Base-by-base conservation (phyloP, 129 eudicot genomes). In the Tagetes erecta region DNA sequence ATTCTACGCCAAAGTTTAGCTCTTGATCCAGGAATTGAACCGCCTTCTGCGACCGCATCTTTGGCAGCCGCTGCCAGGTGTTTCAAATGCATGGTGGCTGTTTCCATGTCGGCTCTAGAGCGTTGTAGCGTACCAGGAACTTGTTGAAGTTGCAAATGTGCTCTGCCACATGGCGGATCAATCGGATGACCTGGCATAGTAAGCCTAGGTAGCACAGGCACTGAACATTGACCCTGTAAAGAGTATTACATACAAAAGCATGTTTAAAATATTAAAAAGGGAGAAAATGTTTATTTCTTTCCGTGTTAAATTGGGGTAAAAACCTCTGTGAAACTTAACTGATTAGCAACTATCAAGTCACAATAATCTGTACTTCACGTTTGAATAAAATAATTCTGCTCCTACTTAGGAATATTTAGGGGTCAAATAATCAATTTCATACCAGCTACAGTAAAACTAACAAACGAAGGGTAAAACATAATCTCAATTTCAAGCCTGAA, bases 161-260 rank as follows among this genome's bases (percentile, higher is more conserved):
- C 96, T 88, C 98, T 90, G 76, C 98, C 98, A 78, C 98, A 94
- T 49, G 98, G 98, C 33, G 97, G 98, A 77, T 94, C 98, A 76
- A 94, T 88, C 10, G 91, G 96, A 80, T 94, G 98, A 65, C 98
- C 98, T 53, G 98, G 98, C 98, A 94, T 84, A 34, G 97, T 94
- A 44, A 94, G 80, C 68, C 98, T 83, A 64, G 98, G 97, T 51
- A 90, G 80, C 41, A 94, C 89, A 38, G 98, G 97, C 60, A 94
- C 84, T 53, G 97, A 86, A 66, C 87, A 94, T 78, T 94, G 97
- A 73, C 92, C 92, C 98, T 94, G 86, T 77, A 81, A 33, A 67
- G 70, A 62, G 60, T 49, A 49, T 63, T 35, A 14, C 47, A 55
- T 37, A 59, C 35, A 66, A 75, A 80, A 8, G 3, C 11, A 51